phyloP scores from a whole-genome alignment of 257 asterid genomes.

The Solanum paucissectum region DNA sequence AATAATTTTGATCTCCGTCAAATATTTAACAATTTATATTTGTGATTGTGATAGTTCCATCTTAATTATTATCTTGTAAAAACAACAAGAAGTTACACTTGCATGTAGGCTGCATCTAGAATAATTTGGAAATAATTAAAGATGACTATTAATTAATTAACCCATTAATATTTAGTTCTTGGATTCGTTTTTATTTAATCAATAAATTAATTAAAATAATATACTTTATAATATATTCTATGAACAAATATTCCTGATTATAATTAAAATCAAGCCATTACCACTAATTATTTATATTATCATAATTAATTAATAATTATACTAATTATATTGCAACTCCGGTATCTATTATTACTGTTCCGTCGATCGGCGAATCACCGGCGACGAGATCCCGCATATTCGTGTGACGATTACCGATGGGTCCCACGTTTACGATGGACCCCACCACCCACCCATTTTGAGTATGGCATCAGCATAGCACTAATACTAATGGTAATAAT shows the following conservation, averaged over 20 bases:
- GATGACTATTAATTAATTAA: background rate
- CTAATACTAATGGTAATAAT: background rate
- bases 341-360: background rate
- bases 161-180: background rate
- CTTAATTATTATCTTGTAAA: background rate
- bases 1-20: background rate
- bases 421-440: background rate
- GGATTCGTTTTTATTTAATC: background rate
- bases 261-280: background rate
- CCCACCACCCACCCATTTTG: background rate
- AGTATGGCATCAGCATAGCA: background rate
- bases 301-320: background rate
- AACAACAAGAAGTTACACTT: background rate
- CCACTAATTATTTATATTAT: background rate
- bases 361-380: background rate
- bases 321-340: background rate
- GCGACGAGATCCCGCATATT: background rate
- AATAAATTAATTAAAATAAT: background rate
- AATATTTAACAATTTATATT: background rate
- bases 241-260: background rate
- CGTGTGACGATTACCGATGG: background rate
- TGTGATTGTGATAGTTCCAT: background rate
- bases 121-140: background rate
- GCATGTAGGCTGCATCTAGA: background rate
- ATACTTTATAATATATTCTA: background rate